Conservation (phyloP, 192 early-diverging fungal genomes). For the Dissophora ornata region DNA sequence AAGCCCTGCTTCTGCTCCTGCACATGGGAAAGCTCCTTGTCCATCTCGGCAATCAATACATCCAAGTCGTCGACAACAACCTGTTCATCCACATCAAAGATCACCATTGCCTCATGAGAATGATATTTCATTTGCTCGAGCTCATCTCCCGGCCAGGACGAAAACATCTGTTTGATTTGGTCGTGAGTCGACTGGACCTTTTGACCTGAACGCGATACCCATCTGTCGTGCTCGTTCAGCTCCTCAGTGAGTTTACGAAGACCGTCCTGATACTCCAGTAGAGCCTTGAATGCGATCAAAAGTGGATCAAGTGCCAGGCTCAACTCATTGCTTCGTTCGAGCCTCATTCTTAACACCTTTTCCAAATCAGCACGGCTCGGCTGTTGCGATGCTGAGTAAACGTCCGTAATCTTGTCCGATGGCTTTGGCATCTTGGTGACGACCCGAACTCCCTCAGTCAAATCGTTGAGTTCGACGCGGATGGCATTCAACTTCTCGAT, state of each 20-base stretch:
- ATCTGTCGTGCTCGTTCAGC: slow-evolving; percentile 36
- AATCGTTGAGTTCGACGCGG: slow-evolving; percentile 25
- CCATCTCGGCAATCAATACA: slow-evolving; percentile 45
- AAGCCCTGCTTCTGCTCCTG: slow-evolving; percentile 26
- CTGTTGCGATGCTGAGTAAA: slow-evolving; percentile 11
- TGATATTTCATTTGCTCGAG: slow-evolving; percentile 35
- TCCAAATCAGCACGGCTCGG: slow-evolving; percentile 14
- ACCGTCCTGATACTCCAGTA: slow-evolving; percentile 39
- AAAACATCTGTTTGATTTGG: slow-evolving; percentile 50
- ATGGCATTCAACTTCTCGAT: slow-evolving; percentile 36
- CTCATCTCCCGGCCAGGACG: slow-evolving; percentile 47
- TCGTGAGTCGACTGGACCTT: slow-evolving; percentile 41
- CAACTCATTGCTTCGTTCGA: slow-evolving; percentile 18
- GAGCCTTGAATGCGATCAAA: slow-evolving; percentile 21
- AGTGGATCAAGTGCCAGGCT: slow-evolving; percentile 17
- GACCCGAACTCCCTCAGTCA: not conserved
- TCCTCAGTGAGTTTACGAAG: slow-evolving; percentile 24
- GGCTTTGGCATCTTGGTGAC: slow-evolving; percentile 36
- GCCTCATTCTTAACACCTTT: slow-evolving; percentile 8
- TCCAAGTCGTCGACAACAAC: slow-evolving; percentile 43
- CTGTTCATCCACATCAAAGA: slow-evolving; percentile 53
- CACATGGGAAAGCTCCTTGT: slow-evolving; percentile 32
- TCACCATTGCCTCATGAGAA: slow-evolving; percentile 26
- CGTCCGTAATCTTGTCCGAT: slow-evolving; percentile 30
- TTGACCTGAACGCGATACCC: slow-evolving; percentile 19